phyloP scores from a whole-genome alignment of 2,329 filamentous ascomycete genomes.

The Fusarium nanum region DNA sequence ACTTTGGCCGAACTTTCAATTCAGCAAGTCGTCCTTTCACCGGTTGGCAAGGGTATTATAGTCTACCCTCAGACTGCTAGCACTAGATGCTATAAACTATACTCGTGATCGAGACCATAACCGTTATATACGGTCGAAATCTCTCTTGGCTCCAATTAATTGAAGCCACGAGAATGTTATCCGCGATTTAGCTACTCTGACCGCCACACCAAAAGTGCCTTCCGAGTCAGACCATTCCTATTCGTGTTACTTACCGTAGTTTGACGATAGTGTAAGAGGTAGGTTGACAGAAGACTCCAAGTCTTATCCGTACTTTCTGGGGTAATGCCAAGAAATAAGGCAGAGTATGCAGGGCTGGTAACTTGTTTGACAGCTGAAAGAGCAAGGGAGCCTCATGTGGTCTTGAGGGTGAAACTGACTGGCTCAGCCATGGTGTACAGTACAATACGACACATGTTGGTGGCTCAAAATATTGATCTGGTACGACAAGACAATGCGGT shows the following conservation, averaged over 20 bases:
- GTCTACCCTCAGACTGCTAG: background rate
- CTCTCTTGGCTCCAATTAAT: background rate
- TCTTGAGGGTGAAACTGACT: constrained; percentile 10
- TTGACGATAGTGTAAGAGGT: constrained; percentile 1
- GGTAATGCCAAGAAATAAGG: background rate
- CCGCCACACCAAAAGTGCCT: constrained; percentile 2
- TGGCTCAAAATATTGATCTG: constrained; percentile 22
- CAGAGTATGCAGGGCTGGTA: constrained; percentile 7
- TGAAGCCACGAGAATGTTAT: background rate
- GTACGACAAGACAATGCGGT: constrained; percentile 36
- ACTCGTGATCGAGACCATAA: background rate
- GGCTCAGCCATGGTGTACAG: constrained; percentile 1
- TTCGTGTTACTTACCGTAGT: constrained; percentile 2
- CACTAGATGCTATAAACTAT: background rate
- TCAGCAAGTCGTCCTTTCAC: background rate
- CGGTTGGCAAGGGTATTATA: background rate
- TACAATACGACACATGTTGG: background rate
- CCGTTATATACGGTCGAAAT: background rate
- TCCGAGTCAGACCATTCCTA: background rate
- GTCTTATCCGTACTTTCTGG: background rate
- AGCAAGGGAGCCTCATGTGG: constrained; percentile 29
- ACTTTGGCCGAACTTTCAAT: background rate
- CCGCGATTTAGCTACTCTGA: background rate
- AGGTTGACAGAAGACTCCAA: background rate
- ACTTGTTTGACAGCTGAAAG: constrained; percentile 17